Evolutionary conservation across 2,329 filamentous ascomycete genomes (phyloP).

Genomic region (Verticillium longisporum): DNA sequence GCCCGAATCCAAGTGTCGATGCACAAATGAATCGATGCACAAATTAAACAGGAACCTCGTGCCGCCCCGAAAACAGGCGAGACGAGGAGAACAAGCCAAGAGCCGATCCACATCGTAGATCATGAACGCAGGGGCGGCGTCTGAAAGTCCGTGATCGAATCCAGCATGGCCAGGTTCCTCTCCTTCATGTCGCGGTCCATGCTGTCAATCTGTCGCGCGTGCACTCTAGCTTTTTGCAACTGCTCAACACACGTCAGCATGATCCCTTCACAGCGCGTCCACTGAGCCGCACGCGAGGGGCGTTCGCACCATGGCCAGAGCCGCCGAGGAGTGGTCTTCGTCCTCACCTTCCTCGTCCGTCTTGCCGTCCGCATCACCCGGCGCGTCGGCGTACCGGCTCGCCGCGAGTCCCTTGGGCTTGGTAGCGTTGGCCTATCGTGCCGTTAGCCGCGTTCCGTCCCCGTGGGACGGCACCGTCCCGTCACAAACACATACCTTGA

Average conservation of each 20-base stretch:
- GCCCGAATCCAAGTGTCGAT: neutral
- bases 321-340: constrained; percentile 56
- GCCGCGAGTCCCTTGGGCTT: constrained; percentile 45
- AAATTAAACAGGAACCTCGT: neutral
- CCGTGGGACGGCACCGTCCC: constrained; percentile 12
- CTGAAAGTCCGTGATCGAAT: constrained; percentile 15
- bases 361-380: constrained; percentile 24
- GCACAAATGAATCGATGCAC: no score
- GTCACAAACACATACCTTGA: constrained; percentile 39
- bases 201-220: constrained; percentile 42
- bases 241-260: constrained; percentile 15
- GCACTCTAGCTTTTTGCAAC: constrained; percentile 22
- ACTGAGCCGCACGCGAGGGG: constrained; percentile 37
- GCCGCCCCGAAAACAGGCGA: neutral
- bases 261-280: constrained; percentile 14
- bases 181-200: constrained; percentile 51
- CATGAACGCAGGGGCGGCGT: constrained; percentile 2
- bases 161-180: constrained; percentile 35
- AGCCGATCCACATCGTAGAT: neutral
- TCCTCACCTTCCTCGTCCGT: constrained; percentile 48
- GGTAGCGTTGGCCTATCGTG: constrained; percentile 23
- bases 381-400: constrained; percentile 44
- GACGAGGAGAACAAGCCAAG: neutral
- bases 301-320: constrained; percentile 60
- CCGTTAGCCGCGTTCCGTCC: constrained; percentile 40